Evolutionary conservation across 352 stramenopile genomes (phyloP), one percentile per base, ranked within the genome.

Genomic region (Pythium dissotocum): DNA sequence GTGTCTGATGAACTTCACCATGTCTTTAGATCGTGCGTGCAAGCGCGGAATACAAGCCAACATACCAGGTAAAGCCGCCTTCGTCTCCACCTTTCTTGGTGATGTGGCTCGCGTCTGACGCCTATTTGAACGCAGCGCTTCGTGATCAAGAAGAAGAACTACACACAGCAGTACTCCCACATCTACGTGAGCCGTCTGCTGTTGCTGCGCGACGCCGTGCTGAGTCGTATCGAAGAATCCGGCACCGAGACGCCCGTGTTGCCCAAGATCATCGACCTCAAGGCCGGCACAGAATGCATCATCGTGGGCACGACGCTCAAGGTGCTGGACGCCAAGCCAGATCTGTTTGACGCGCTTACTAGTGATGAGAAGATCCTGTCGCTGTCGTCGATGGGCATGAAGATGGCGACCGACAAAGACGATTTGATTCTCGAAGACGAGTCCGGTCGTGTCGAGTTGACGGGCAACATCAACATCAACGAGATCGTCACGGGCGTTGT

Each of bases 141-240:
- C 63, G 77, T 92, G 61, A 75, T 95, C 33, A 91, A 95, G 75
- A 78, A 93, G 55, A 91, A 93, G 69, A 85, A 65, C 65, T 98
- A 93, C 73, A 79, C 74, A 14, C 88, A 94, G 71, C 91, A 98
- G 72, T 98, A 93, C 76, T 95, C 85, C 63, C 89, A 97, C 76
- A 89, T 98, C 40, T 98, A 98, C 75, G 81, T 94, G 63, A 93
- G 78, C 66, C 87, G 91, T 2, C 67, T 97, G 65, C 71, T 79
- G 59, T 70, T 77, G 64, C 81, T 97, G 52, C 88, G 89, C 30
- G 77, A 87, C 30, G 64, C 78, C 3, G 76, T 97, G 35, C 65
- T 73, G 32, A 69, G 70, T 2, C 76, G 79, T 36, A 77, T 92
- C 18, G 73, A 86, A 30, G 75, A 81, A 35, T n/a, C 13, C 30